Conservation (phyloP, 306 rosid species). For the Amphicarpaea edgeworthii region DNA sequence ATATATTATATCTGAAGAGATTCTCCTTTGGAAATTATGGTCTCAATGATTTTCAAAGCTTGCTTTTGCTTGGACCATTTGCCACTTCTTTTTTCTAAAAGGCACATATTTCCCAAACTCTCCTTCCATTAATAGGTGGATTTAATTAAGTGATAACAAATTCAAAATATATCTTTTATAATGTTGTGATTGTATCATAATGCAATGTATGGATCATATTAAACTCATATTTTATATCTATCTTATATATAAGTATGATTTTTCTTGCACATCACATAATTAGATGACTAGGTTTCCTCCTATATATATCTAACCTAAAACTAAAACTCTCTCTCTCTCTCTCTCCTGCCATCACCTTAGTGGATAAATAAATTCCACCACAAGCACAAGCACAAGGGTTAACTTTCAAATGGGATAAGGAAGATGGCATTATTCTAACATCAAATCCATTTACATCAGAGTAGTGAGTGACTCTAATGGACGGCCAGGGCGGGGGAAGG, state of each 20-base stretch:
- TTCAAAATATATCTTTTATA: conserved; percentile 16
- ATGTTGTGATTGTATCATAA: too few relatives aligned
- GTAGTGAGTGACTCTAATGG: conserved; percentile 39
- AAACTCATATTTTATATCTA: too few relatives aligned
- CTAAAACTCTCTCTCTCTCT: too few relatives aligned
- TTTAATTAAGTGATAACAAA: neutral
- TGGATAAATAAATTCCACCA: conserved; percentile 1
- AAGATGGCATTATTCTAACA: conserved; percentile 5
- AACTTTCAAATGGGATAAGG: conserved; percentile 6
- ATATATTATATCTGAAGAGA: conserved; percentile 43
- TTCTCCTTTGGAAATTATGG: conserved; percentile 48
- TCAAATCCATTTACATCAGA: conserved; percentile 23
- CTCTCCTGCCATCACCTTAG: conserved; percentile 1
- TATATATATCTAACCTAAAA: neutral
- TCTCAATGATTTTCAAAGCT: conserved; percentile 45
- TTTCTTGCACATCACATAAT: neutral
- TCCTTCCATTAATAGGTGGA: conserved; percentile 39
- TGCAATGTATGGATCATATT: too few relatives aligned
- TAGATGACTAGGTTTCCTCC: neutral
- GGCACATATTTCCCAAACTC: conserved; percentile 46
- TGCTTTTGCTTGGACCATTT: conserved; percentile 62
- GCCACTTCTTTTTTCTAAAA: conserved; percentile 38
- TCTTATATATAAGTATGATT: too few relatives aligned
- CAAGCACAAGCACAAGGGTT: too few relatives aligned
- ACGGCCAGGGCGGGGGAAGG: conserved; percentile 30